Evolutionary conservation across 108 stramenopile genomes (phyloP).

Genomic region (Skeletonema costatum): DNA sequence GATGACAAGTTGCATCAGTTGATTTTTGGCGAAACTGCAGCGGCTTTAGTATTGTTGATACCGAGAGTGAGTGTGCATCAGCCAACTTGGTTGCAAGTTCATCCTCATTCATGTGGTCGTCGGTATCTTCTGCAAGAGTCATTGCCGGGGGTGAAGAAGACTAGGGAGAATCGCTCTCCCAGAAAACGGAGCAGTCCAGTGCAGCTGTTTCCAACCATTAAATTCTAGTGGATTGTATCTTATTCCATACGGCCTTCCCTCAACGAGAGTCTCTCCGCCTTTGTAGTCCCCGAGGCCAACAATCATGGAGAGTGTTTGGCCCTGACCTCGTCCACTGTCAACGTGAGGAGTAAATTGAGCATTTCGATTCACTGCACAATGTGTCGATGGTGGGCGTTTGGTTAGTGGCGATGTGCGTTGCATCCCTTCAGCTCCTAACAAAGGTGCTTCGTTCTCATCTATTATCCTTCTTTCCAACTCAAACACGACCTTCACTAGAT

Average conservation of each 20-base stretch:
- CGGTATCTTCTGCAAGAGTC: constrained; percentile 14
- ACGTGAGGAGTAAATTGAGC: constrained; percentile 93
- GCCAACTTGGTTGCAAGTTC: constrained; percentile 18
- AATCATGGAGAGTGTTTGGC: constrained; percentile 84
- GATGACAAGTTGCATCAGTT: constrained; percentile 55
- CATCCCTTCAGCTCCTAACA: constrained; percentile 83
- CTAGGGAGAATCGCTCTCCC: constrained; percentile 92
- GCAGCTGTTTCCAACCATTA: constrained; percentile 90
- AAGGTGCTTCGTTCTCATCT: constrained; percentile 26
- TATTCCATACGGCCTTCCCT: constrained; percentile 69
- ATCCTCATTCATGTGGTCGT: constrained; percentile 27
- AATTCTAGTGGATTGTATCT: constrained; percentile 87
- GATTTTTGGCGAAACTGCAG: constrained; percentile 44
- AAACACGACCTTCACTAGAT: constrained; percentile 88
- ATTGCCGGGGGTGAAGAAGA: constrained; percentile 92
- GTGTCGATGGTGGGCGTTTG: constrained; percentile 72
- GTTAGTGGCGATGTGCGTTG: constrained; percentile 78
- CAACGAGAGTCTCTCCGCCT: constrained; percentile 85
- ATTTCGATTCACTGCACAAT: constrained; percentile 91
- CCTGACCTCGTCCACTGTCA: constrained; percentile 85
- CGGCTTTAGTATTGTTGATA: constrained; percentile 15
- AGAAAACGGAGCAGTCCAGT: constrained; percentile 84
- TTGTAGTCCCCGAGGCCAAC: constrained; percentile 90
- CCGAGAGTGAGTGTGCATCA: constrained; percentile 22
- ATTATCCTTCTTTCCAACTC: constrained; percentile 63